phyloP scores from a whole-genome alignment of 1,284 basidiomycete species.

The Ustilago nuda region DNA sequence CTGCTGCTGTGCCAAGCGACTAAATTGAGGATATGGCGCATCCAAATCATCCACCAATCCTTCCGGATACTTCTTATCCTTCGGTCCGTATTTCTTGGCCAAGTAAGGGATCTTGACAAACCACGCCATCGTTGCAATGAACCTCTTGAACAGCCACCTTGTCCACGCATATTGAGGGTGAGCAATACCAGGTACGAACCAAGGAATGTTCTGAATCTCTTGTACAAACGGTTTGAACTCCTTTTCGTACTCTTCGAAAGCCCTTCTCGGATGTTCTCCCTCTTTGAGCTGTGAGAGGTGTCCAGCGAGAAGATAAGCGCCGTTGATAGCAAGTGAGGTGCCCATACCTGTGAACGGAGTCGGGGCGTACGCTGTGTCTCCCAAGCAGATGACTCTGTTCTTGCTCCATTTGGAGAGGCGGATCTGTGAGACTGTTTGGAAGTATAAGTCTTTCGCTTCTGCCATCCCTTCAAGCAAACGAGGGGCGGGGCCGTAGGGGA shows the following conservation, averaged over 20 bases:
- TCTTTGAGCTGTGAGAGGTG: conserved; percentile 35
- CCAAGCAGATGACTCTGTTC: conserved; percentile 47
- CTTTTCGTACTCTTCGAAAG: conserved; percentile 41
- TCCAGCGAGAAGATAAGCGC: conserved; percentile 50
- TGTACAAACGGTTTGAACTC: conserved; percentile 41
- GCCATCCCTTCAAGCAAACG: conserved; percentile 38
- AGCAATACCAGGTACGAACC: conserved; percentile 28
- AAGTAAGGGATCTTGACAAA: conserved; percentile 9
- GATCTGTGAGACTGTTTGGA: conserved; percentile 49
- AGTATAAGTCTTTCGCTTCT: conserved; percentile 44
- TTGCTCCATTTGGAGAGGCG: conserved; percentile 43
- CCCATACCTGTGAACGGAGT: conserved; percentile 57
- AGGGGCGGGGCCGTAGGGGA: conserved; percentile 24
- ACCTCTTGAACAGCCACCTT: conserved; percentile 15
- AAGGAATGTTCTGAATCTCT: conserved; percentile 41
- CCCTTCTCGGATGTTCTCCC: conserved; percentile 17
- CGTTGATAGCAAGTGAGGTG: conserved; percentile 45
- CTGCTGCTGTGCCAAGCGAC: conserved; percentile 9
- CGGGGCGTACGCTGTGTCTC: conserved; percentile 54
- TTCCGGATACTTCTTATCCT: conserved; percentile 1
- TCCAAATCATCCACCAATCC: conserved; percentile 20
- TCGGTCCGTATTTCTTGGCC: conserved; percentile 7
- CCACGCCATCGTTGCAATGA: conserved; percentile 11
- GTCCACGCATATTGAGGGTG: conserved; percentile 18
- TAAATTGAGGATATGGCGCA: conserved; percentile 22